Evolutionary conservation across 345 rosid genomes (phyloP), one percentile per base, ranked within the genome.

Genomic region (Cardamine occulta): DNA sequence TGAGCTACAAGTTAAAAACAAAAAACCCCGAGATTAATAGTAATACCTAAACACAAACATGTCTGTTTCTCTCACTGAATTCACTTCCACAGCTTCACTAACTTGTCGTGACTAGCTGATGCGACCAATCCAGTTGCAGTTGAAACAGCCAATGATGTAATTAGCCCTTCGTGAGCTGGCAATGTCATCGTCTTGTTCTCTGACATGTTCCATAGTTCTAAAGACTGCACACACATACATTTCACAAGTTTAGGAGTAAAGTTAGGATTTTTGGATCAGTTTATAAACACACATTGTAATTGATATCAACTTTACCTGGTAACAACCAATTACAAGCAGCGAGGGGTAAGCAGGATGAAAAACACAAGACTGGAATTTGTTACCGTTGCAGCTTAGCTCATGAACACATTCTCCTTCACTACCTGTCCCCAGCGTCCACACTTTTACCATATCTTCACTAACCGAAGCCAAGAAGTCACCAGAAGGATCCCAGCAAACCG

Each of bases 21-120:
- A 59, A 21, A 19, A 21, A 12, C 45, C 31, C 68, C 26, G 18
- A 39, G 52, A 70, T 42, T 63, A 63, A 47, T 59, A 64, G 19
- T 67, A 59, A 18, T 32, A 64, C 81, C 72, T 72, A 57, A 28
- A 72, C 75, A 70, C 61, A 55, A 40, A 44, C 67, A 17, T 58
- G 15, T 71, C 68, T 32, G 49, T 29, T 24, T 17, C 24, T 7
- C 76, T 51, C 49, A 42, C 31, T 59, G 7, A 4, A 44, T 47
- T 85, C 80, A 90, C 79, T 89, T 95, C 99, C 99, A 95, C 42
- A 95, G 83, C 86, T 95, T 95, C 73, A 95, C 90, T 55, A 67
- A 73, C 85, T 88, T 89, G 79, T 95, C 98, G 7, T 95, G 98
- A 81, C 99, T 90, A 2, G 97, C 99, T 17, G 99, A 95, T 52